Conservation (phyloP, 2,329 filamentous ascomycete species). For the Calycina herbarum region DNA sequence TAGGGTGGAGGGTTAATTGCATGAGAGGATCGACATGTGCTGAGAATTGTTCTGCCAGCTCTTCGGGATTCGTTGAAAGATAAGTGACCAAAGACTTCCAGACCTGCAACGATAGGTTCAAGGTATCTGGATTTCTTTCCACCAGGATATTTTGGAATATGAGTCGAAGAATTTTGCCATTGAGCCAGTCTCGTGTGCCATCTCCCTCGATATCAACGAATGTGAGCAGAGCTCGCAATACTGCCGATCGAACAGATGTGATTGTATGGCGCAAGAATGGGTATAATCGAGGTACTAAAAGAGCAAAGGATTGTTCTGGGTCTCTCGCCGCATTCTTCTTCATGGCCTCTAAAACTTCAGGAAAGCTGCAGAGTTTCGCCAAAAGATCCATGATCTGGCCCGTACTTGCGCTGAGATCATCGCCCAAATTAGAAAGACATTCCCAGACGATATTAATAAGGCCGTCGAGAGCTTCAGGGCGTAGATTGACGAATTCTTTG, state of each 20-base stretch:
- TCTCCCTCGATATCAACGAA: slow-evolving; percentile 85
- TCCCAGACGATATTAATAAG: slow-evolving; percentile 97
- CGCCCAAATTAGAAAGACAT: slow-evolving; percentile 92
- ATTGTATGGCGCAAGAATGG: slow-evolving; percentile 97
- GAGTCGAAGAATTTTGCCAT: slow-evolving; percentile 81
- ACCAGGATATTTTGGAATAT: slow-evolving; percentile 95
- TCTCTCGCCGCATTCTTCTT: slow-evolving; percentile 82
- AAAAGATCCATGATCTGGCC: slow-evolving; percentile 98
- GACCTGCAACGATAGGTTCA: slow-evolving; percentile 80
- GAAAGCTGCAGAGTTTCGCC: slow-evolving; percentile 92
- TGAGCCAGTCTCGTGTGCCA: slow-evolving; percentile 84
- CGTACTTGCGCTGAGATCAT: slow-evolving; percentile 95
- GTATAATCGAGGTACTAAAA: slow-evolving; percentile 89
- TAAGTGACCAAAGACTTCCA: slow-evolving; percentile 78
- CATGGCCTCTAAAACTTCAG: slow-evolving; percentile 90
- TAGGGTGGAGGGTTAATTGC: slow-evolving; percentile 81
- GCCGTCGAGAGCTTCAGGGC: slow-evolving; percentile 72
- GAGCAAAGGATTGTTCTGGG: slow-evolving; percentile 84
- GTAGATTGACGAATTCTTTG: slow-evolving; percentile 86
- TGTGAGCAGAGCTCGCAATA: slow-evolving; percentile 87
- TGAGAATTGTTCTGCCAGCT: slow-evolving; percentile 72
- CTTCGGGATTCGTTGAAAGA: slow-evolving; percentile 60
- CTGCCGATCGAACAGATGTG: slow-evolving; percentile 88
- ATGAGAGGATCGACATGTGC: slow-evolving; percentile 79
- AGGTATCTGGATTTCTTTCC: slow-evolving; percentile 81